Percentiles rank a stretch among this genome's conserved stretches.
phyloP scores from a whole-genome alignment of 768 basidiomycete species.

The Thelephora ganbajun region DNA sequence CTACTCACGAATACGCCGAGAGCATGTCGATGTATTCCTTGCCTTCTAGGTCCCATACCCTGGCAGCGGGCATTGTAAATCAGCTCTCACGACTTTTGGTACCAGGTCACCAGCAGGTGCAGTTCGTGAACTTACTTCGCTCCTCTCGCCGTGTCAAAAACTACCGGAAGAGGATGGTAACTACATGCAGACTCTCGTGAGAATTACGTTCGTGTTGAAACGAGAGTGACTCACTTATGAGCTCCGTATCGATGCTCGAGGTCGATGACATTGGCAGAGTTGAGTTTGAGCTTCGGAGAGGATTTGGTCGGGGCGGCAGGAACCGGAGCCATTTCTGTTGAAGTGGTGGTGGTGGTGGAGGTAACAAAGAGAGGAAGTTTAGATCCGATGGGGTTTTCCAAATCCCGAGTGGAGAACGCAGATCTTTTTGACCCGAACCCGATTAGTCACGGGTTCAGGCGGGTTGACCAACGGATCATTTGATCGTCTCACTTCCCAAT shows the following conservation, averaged over 20 bases:
- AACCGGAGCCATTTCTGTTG: no score
- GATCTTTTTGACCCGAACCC: no score
- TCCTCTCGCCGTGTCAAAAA: conserved; percentile 82
- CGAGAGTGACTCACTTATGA: conserved; percentile 59
- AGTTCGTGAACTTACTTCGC: conserved; percentile 61
- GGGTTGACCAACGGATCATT: no score
- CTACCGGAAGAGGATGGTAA: conserved; percentile 91
- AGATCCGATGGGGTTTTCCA: no score
- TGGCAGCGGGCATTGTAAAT: conserved; percentile 12
- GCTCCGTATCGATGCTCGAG: conserved; percentile 76
- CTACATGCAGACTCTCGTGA: conserved; percentile 42
- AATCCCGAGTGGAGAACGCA: no score
- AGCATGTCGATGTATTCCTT: conserved; percentile 97
- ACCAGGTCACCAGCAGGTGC: conserved; percentile 7
- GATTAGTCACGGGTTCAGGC: no score
- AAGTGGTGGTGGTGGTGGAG: no score
- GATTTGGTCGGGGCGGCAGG: no score
- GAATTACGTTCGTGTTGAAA: neutral
- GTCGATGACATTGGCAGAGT: conserved; percentile 56
- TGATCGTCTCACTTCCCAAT: no score
- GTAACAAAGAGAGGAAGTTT: no score
- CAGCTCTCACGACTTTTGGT: conserved; percentile 2
- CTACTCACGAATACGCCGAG: conserved; percentile 84
- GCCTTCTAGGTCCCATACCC: conserved; percentile 92
- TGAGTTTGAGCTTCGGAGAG: no score